Evolutionary conservation across 2,329 filamentous ascomycete species (phyloP).

Genomic region (Botrytis pseudocinerea): DNA sequence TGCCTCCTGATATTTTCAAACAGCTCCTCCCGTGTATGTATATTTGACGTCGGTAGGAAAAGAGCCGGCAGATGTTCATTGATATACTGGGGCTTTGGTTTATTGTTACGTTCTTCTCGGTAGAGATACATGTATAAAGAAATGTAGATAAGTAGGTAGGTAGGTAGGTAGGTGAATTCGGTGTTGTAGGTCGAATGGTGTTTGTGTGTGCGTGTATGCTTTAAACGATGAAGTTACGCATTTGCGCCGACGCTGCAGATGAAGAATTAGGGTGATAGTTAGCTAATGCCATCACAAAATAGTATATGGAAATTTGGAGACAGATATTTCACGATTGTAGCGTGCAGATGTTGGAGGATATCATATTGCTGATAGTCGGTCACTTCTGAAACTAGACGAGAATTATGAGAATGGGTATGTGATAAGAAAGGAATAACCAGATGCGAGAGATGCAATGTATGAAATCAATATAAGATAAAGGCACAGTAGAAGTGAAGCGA

Average conservation of each 20-base stretch:
- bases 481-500: background rate
- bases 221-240: background rate
- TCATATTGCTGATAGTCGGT: background rate
- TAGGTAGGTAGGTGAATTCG: background rate
- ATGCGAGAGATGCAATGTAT: background rate
- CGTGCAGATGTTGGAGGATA: background rate
- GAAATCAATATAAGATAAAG: background rate
- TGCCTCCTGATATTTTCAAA: background rate
- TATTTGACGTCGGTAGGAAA: background rate
- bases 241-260: background rate
- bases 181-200: background rate
- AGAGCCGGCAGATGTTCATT: background rate
- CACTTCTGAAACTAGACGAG: background rate
- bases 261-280: background rate
- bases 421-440: background rate
- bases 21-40: background rate
- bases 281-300: background rate
- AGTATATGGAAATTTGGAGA: background rate
- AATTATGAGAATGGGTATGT: background rate
- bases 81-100: background rate
- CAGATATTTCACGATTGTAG: too few relatives aligned
- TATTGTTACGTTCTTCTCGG: background rate
- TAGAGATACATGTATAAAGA: background rate
- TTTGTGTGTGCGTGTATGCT: too few relatives aligned
- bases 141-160: background rate